Evolutionary conservation across 441 rosid species (phyloP).

Genomic region (Adansonia madagascariensis): DNA sequence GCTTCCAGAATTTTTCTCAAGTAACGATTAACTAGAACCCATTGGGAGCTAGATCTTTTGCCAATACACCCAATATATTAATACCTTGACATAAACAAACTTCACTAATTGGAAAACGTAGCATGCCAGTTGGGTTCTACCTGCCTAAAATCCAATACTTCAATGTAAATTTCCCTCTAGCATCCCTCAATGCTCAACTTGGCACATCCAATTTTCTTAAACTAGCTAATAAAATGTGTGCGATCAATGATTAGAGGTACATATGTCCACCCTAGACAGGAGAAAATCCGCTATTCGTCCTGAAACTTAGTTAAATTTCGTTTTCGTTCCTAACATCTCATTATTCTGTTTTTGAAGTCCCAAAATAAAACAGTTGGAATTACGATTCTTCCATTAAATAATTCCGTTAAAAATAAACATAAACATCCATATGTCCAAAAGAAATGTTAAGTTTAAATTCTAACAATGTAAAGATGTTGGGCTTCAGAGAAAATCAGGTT

Average conservation of each 20-base stretch:
- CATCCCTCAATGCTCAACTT: not conserved
- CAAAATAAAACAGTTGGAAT: not conserved
- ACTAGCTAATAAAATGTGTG: not conserved
- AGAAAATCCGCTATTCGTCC: not conserved
- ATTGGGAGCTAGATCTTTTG: not conserved
- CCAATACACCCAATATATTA: not conserved
- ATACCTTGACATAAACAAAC: not conserved
- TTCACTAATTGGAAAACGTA: not conserved
- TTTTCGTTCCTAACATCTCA: not conserved
- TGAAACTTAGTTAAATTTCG: not conserved
- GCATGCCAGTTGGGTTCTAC: not conserved
- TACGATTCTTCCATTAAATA: not conserved
- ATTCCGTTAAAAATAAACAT: not conserved
- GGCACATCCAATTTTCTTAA: not conserved
- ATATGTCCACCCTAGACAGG: not conserved
- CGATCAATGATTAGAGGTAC: not conserved
- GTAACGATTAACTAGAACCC: not conserved
- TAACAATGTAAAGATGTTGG: not conserved
- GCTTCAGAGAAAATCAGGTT: conserved; percentile 9
- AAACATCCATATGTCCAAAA: not conserved
- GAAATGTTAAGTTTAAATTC: not conserved
- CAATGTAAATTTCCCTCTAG: not conserved
- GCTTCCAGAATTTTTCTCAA: not conserved
- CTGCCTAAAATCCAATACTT: not conserved
- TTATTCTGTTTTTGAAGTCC: conserved; percentile 13